Conservation (phyloP, 345 rosid genomes). For the Rhodamnia argentea region DNA sequence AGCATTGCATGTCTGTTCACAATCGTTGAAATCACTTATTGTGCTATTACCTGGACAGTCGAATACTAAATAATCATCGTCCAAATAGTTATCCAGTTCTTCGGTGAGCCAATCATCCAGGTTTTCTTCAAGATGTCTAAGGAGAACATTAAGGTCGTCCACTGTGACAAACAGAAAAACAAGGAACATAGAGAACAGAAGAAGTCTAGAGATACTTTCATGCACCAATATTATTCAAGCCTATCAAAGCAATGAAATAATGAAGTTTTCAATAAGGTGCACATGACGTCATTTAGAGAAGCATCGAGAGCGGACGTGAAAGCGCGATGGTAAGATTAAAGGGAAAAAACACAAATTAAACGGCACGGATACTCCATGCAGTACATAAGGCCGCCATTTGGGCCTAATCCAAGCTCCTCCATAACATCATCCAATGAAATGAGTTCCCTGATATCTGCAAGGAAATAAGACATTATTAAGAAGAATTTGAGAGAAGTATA, state of each 20-base stretch:
- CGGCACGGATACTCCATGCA: slow-evolving; percentile 92
- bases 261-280: not conserved
- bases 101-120: slow-evolving; percentile 81
- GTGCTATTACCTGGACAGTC: slow-evolving; percentile 75
- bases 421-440: slow-evolving; percentile 85
- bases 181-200: not conserved
- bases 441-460: slow-evolving; percentile 82
- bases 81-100: slow-evolving; percentile 79
- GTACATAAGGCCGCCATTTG: slow-evolving; percentile 82
- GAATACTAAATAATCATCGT: slow-evolving; percentile 82
- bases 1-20: not conserved
- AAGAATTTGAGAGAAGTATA: not conserved
- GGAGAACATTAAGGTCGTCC: slow-evolving; percentile 32
- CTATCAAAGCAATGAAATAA: not conserved
- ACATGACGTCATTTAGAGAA: not conserved
- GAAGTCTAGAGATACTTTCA: not conserved
- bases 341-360: not conserved
- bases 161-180: not conserved
- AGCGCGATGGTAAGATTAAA: not conserved
- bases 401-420: slow-evolving; percentile 87
- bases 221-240: not conserved
- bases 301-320: not conserved
- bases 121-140: slow-evolving; percentile 69
- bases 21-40: not conserved
- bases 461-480: not conserved